Base-by-base conservation (phyloP, 2,329 filamentous ascomycete species). In the Aspergillus spinulosporus region DNA sequence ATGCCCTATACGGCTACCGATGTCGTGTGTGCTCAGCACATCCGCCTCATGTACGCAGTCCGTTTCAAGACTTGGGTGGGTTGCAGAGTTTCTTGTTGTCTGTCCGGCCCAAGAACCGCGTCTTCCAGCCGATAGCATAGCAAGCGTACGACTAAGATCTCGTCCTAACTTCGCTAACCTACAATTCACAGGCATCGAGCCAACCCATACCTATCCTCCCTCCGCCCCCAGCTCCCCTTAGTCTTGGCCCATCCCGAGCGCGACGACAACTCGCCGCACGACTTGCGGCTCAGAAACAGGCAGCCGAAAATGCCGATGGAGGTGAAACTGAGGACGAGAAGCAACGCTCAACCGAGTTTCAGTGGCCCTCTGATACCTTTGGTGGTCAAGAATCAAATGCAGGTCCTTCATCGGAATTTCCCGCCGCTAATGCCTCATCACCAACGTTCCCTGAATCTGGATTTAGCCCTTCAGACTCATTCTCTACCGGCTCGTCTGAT, bases 211-310 rank as follows among this genome's bases (percentile, higher is more conserved):
- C 72, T 12, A 75, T 78, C 44, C 64, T 78, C 32, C 70, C 74
- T 52, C 75, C 76, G 1, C 88, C 88, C n/a, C 89, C 86, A 21
- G 87, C 89, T 32, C 90, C 92, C 9, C 80, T 96, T 67, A 94
- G 93, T 71, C 86, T 93, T 36, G 87, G 89, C 0, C 92, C 93
- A 2, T 95, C 91, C 5, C 86, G 93, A 51, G 93, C 93, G 5
- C 86, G 93, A 50, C 82, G 91, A 54, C 91, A 96, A 72, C 83
- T 97, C n/a, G 92, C 92, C 14, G 89, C 90, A 9, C 86, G 92
- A 9, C 81, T 97, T 67, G 84, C 90, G 2, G 84, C 88, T 74
- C 88, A 90, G 62, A 84, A 86, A 63, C 88, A 85, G 62, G 75
- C 80, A 4, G 74, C 78, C 26, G 75, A 74, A 42, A 72, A 79